Evolutionary conservation across 306 rosid species (phyloP).

Genomic region (Begonia fuchsioides): DNA sequence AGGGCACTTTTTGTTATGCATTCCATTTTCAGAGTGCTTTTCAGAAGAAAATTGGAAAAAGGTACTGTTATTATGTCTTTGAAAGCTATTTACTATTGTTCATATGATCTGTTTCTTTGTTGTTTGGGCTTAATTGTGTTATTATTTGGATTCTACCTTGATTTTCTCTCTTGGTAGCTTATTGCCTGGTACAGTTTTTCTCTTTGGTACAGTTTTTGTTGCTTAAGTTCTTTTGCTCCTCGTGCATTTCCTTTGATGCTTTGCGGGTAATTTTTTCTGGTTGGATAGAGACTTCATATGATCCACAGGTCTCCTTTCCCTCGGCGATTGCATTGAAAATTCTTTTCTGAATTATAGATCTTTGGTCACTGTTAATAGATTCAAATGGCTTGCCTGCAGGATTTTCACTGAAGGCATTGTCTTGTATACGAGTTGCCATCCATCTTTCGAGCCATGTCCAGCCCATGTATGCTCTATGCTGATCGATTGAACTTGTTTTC

Average conservation of each 20-base stretch:
- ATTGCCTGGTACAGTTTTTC: slow-evolving; percentile 43
- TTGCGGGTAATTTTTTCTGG: slow-evolving; percentile 31
- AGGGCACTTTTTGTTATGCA: slow-evolving; percentile 14
- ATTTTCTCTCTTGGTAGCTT: slow-evolving; percentile 26
- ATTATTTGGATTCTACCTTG: slow-evolving; percentile 21
- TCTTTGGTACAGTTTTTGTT: slow-evolving; percentile 32
- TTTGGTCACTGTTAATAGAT: slow-evolving; percentile 17
- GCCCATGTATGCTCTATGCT: slow-evolving; percentile 47
- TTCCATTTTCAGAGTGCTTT: background rate
- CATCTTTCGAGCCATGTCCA: slow-evolving; percentile 98
- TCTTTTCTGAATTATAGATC: slow-evolving; percentile 17
- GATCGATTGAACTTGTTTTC: slow-evolving; percentile 26
- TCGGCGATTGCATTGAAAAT: slow-evolving; percentile 42
- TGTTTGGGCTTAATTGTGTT: too few relatives aligned
- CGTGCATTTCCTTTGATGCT: slow-evolving; percentile 20
- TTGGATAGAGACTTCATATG: slow-evolving; percentile 58
- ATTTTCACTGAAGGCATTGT: slow-evolving; percentile 38
- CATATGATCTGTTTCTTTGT: too few relatives aligned
- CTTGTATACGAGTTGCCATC: slow-evolving; percentile 91
- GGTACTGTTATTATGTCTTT: too few relatives aligned
- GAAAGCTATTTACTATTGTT: background rate
- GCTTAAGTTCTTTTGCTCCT: slow-evolving; percentile 26
- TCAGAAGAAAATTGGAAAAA: slow-evolving; percentile 1
- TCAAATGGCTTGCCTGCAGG: slow-evolving; percentile 28
- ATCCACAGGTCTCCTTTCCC: slow-evolving; percentile 85